phyloP scores from a whole-genome alignment of 2,329 filamentous ascomycete species.

The Fusarium brevicatenulatum region DNA sequence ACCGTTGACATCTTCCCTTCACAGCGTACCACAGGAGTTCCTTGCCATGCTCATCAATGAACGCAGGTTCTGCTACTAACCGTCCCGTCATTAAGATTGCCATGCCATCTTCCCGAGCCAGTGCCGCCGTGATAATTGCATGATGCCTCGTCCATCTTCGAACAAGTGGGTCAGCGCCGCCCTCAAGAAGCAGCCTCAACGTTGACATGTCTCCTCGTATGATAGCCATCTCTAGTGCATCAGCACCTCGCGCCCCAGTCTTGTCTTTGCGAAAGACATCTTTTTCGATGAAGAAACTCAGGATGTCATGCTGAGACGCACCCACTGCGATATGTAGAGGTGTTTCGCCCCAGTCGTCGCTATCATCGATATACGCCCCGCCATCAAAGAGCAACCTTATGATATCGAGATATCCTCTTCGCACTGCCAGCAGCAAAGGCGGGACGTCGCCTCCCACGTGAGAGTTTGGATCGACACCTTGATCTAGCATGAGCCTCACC shows the following conservation, averaged over 20 bases:
- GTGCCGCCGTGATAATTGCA: slow-evolving; percentile 1
- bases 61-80: background rate
- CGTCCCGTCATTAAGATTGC: background rate
- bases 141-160: background rate
- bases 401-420: background rate
- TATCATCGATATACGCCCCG: background rate
- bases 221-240: background rate
- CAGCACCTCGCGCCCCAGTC: background rate
- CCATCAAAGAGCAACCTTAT: background rate
- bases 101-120: background rate
- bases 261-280: background rate
- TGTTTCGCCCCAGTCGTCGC: background rate
- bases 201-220: background rate
- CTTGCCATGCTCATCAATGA: background rate
- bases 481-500: background rate
- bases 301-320: background rate
- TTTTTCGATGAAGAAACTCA: slow-evolving; percentile 1
- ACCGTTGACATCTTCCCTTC: background rate
- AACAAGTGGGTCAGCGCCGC: background rate
- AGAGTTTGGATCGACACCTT: background rate
- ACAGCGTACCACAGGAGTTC: slow-evolving; percentile 8
- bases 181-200: background rate
- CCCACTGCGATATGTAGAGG: background rate
- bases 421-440: background rate
- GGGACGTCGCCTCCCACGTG: background rate